Evolutionary conservation across 306 rosid genomes (phyloP), one percentile per base, ranked within the genome.

Genomic region (Trifolium pratense): DNA sequence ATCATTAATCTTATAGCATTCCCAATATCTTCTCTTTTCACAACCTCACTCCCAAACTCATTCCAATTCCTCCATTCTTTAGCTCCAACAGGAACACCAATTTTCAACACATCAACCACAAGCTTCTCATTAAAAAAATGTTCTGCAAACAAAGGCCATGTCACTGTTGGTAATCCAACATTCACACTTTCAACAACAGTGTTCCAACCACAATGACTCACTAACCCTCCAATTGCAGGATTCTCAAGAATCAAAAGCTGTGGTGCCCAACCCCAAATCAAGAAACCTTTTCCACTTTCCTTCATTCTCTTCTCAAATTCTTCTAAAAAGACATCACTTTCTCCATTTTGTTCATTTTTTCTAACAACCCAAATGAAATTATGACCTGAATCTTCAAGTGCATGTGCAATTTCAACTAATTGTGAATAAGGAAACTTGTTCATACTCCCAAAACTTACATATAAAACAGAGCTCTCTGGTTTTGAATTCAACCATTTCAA

Each of bases 61-160:
- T 78, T 69, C 86, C 80, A 78, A 15, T 74, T 20, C 7, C 75
- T 78, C 82, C 83, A 74, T 8, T 69, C 80, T 16, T 78, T 82
- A 0, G 61, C 64, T 1, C 86, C 86, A 31, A 82, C 83, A 0
- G 64, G 37, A 5, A 80, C 83, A 25, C 82, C 88, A 31, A 85
- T 77, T 10, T n/a, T 29, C 66, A 82, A 17, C 64, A 82, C 86
- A 34, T 82, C 84, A 34, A 31, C 51, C 15, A 80, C 70, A 61
- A 73, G 71, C 46, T 51, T 75, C 52, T 82, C 86, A 16, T 61
- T 85, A 40, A 59, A 74, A 16, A 80, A 73, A 0, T 70, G 92
- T 79, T 83, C 84, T 0, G 84, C 82, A 20, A 75, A 76, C 43
- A 76, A 60, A 9, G 87, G 87, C 81, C 84, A 83, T 5, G 84